Percentiles rank a stretch among this genome's conserved stretches.
Conservation (phyloP, 352 stramenopile genomes). For the Phytophthora cactorum region DNA sequence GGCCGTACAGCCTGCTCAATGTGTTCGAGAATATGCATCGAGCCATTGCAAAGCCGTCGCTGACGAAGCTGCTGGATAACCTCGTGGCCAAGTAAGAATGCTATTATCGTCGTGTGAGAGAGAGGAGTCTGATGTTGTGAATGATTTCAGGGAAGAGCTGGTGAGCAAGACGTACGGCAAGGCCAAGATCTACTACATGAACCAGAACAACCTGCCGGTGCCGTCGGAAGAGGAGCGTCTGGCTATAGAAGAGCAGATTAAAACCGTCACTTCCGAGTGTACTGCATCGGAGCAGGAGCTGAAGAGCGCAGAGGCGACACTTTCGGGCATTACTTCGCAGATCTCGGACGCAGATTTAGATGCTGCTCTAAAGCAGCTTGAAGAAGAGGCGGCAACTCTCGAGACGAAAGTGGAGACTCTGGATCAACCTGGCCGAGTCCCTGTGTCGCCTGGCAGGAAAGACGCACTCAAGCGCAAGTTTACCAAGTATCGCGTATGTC, state of each 20-base stretch:
- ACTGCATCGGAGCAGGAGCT: slow-evolving; percentile 57
- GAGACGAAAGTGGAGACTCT: slow-evolving; percentile 58
- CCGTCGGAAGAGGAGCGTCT: slow-evolving; percentile 54
- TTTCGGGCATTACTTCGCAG: slow-evolving; percentile 61
- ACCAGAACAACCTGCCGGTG: slow-evolving; percentile 70
- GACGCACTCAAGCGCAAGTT: slow-evolving; percentile 73
- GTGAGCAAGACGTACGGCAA: slow-evolving; percentile 81
- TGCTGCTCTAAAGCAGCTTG: slow-evolving; percentile 47
- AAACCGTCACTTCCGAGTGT: slow-evolving; percentile 53
- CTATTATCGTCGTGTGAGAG: not conserved
- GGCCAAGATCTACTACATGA: slow-evolving; percentile 86
- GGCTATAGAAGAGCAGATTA: slow-evolving; percentile 62
- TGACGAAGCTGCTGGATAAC: slow-evolving; percentile 81
- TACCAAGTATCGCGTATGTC: slow-evolving; percentile 62
- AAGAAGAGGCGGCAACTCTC: slow-evolving; percentile 46
- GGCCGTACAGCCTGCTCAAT: slow-evolving; percentile 85
- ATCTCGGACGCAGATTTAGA: slow-evolving; percentile 74
- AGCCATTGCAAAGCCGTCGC: slow-evolving; percentile 68
- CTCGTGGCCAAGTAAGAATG: slow-evolving; percentile 62
- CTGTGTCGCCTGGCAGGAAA: slow-evolving; percentile 68
- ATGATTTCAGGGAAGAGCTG: slow-evolving; percentile 60
- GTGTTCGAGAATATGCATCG: slow-evolving; percentile 88
- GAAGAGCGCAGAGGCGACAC: slow-evolving; percentile 50
- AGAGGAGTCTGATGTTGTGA: not conserved
- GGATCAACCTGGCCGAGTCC: slow-evolving; percentile 43